Conservation (phyloP, 495 filamentous ascomycete species). For the Podospora conica region DNA sequence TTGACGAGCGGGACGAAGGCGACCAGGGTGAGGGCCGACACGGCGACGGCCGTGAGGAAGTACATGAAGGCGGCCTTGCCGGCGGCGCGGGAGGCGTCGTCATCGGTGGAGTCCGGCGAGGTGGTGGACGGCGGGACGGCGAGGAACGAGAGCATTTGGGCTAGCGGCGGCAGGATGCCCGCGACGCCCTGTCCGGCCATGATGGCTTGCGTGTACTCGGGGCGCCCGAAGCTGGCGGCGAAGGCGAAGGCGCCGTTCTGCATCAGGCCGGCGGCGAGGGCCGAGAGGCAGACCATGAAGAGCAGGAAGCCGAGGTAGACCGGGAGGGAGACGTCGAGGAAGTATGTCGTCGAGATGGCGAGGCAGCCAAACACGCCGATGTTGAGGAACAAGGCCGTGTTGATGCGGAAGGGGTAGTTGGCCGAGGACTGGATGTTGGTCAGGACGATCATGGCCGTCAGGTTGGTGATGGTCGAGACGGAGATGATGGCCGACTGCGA, state of each 20-base stretch:
- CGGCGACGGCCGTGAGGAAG: slow-evolving; percentile 77
- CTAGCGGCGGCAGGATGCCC: slow-evolving; percentile 82
- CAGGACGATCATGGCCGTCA: slow-evolving; percentile 65
- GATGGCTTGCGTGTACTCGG: slow-evolving; percentile 89
- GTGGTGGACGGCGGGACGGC: slow-evolving; percentile 45
- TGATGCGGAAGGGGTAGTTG: slow-evolving; percentile 79
- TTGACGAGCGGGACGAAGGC: slow-evolving; percentile 45
- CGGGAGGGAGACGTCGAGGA: slow-evolving; percentile 51
- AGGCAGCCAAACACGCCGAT: slow-evolving; percentile 65
- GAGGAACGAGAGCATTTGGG: slow-evolving; percentile 77
- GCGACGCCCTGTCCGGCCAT: slow-evolving; percentile 94
- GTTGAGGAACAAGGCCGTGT: slow-evolving; percentile 65
- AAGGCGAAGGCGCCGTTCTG: slow-evolving; percentile 96
- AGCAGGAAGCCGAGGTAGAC: slow-evolving; percentile 78
- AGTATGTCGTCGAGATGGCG: slow-evolving; percentile 67
- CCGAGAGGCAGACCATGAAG: slow-evolving; percentile 70
- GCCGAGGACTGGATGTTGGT: slow-evolving; percentile 71
- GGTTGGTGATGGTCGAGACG: slow-evolving; percentile 76
- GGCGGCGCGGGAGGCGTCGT: slow-evolving; percentile 6
- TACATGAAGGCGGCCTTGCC: slow-evolving; percentile 78
- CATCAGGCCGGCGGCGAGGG: slow-evolving; percentile 73
- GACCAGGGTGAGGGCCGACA: slow-evolving; percentile 54
- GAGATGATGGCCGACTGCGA: slow-evolving; percentile 86
- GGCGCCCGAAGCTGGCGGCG: slow-evolving; percentile 72
- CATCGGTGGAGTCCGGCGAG: slow-evolving; percentile 11